Evolutionary conservation across 2,329 filamentous ascomycete species (phyloP), one percentile per base, ranked within the genome.

Genomic region (Mycosphaerella sp.): DNA sequence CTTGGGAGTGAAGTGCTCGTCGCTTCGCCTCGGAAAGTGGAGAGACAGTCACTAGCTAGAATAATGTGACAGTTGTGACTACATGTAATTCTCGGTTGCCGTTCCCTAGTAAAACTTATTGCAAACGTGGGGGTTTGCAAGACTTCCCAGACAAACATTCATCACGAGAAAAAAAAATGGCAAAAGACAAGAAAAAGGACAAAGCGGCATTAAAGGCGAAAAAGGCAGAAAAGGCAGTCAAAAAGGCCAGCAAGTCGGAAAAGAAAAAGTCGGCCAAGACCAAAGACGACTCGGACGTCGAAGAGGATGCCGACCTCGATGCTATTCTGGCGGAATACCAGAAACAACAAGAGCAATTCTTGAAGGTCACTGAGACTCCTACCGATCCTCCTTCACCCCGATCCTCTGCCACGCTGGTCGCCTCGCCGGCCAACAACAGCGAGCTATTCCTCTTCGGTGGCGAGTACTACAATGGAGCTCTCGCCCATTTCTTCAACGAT

Each of bases 371-470:
- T 4, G 93, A 98, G 74, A 80, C 81, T 2, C 76, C 85, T 23
- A 81, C 79, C 42, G 80, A 76, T 2, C 87, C 91, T 14, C 93
- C 93, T 1, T 82, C 83, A 51, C 81, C 90, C 21, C 83, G 93
- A 83, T 87, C 21, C 1, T 92, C 90, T 6, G 82, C 89, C 6
- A 89, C 88, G 0, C 75, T 98, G 55, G 79, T 96, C 62, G 89
- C 89, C 17, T 92, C 87, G 39, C 93, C 93, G 1, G 82, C 85
- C 32, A 92, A 95, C 72, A 82, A 80, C 64, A 95, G 93, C 71
- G 90, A 95, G 69, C 74, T 98, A 53, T 84, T 97, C 61, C 75
- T 97, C 4, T 98, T 95, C 70, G 93, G 92, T 12, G 93, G 93
- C 61, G 93, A 98, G 75, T 95, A 91, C 68, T 97, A 89, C 74